Evolutionary conservation across 495 filamentous ascomycete species (phyloP), one percentile per base, ranked within the genome.

Genomic region (Viridothelium virens): DNA sequence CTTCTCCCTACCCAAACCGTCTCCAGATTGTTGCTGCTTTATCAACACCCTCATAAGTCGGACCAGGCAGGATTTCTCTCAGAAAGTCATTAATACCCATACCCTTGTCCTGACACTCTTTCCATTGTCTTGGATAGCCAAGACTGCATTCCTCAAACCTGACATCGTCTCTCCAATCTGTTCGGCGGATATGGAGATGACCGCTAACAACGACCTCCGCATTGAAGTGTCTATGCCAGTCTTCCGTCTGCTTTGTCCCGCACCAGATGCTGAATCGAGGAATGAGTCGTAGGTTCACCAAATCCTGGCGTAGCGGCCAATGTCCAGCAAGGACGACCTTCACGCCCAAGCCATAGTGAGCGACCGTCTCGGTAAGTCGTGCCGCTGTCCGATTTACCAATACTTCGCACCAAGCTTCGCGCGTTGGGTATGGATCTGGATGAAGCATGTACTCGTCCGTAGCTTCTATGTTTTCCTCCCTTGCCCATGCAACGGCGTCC

Each of bases 91-190:
- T 78, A 59, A 78, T 69, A 48, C 73, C 71, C 53, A 75, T 61
- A 9, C 75, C 76, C 2, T 63, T 66, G 41, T 77, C 75, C 59
- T 70, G 70, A 48, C 67, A 69, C 39, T 77, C 74, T 63, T 77
- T 71, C 76, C 76, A 78, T 59, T 78, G 76, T 47, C 72, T 64
- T 38, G 76, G 76, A 64, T 78, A 78, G 39, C 76, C 76, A 33
- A 76, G 56, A 63, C 70, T 73, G 25, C 69, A 66, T 65, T 78
- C 76, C 67, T 78, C 76, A 53, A 78, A 78, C 38, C 76, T 68
- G 63, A 73, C 73, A 37, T 68, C 70, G 48, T 76, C 76, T 38
- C 64, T 74, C 75, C 75, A 78, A 56, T 78, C 76, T 6, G 76
- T 78, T 11, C 76, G 62, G 9, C 75, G 67, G 34, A 78, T 69